Evolutionary conservation across 805 yeast genomes (phyloP), one percentile per base, ranked within the genome.

Genomic region (Teunomyces gatunensis): DNA sequence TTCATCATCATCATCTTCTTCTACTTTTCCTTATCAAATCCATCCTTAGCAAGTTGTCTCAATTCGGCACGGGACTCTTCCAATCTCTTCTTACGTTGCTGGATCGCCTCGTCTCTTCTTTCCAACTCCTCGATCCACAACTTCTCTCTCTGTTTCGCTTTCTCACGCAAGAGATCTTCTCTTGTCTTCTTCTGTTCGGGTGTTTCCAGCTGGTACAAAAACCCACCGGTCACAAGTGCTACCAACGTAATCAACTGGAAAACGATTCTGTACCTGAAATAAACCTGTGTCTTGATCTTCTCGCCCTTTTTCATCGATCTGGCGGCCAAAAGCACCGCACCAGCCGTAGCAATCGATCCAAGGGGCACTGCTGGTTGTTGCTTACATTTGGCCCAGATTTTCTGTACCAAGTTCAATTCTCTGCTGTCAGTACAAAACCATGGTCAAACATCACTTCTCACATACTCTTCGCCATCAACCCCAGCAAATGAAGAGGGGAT

Each of bases 121-220:
- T 90, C 97, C 59, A 90, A 75, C 60, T 87, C 95, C 61, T 87
- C 89, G 51, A 90, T 85, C 97, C 97, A 91, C 54, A 91, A 63
- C 58, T 71, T 74, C 63, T 91, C 96, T 73, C 97, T 84, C 61
- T 81, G 69, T 65, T 85, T 85, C 36, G 97, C 96, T 79, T 88
- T 87, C 57, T 84, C 87, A 46, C 81, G 71, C 55, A 87, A 73
- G 53, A 73, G 62, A 28, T 87, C 92, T 55, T 88, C 92, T 45
- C 78, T 78, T 5, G 81, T 61, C 52, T 74, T 71, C 54, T 71
- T 73, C 44, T 75, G 74, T 37, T 59, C 64, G 33, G 64, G 73
- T 21, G 73, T 64, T 25, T 79, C 79, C 29, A 68, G 60, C 51
- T 88, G 90, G 64, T 79, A 88, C 49, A 78, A 72, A 55, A 75